Conservation (phyloP, 1,284 basidiomycete genomes). For the Ceratobasidium sp. region DNA sequence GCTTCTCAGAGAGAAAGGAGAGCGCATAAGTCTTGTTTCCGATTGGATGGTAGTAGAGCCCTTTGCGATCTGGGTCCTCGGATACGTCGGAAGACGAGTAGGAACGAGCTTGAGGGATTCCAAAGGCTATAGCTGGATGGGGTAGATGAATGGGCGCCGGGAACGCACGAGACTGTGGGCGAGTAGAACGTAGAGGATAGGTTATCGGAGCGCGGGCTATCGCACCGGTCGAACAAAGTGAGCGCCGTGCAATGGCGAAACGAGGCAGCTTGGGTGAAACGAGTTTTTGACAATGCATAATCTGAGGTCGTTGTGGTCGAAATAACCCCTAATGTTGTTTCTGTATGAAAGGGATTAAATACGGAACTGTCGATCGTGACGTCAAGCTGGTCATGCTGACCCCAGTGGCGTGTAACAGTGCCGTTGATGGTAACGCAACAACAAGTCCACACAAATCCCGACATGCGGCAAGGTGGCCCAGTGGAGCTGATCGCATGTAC, state of each 20-base stretch:
- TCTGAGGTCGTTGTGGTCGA: neutral
- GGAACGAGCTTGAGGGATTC: neutral
- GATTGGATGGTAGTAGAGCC: slow-evolving; percentile 29
- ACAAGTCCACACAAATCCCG: slow-evolving; percentile 25
- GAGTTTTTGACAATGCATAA: too few relatives aligned
- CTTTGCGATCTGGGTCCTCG: slow-evolving; percentile 27
- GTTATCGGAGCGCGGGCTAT: too few relatives aligned
- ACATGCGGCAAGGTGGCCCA: neutral
- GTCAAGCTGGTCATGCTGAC: slow-evolving; percentile 13
- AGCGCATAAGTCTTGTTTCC: slow-evolving; percentile 21
- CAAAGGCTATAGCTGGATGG: neutral
- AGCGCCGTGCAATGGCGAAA: neutral
- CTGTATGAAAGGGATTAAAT: neutral
- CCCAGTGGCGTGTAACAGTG: neutral
- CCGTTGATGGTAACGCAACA: neutral
- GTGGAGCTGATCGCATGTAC: neutral
- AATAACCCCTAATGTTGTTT: neutral
- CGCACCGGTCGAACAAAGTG: slow-evolving; percentile 7
- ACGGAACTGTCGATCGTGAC: neutral
- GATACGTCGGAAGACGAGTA: slow-evolving; percentile 6
- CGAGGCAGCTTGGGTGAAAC: neutral
- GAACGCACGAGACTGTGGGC: too few relatives aligned
- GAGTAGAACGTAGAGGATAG: too few relatives aligned
- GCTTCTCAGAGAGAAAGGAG: slow-evolving; percentile 24
- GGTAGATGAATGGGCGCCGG: too few relatives aligned